These are phyloP conservation scores for Dentiscutata heterogama DNA, from an alignment of 371 early-diverging fungal species.

Conservation along the genomic window DNA sequence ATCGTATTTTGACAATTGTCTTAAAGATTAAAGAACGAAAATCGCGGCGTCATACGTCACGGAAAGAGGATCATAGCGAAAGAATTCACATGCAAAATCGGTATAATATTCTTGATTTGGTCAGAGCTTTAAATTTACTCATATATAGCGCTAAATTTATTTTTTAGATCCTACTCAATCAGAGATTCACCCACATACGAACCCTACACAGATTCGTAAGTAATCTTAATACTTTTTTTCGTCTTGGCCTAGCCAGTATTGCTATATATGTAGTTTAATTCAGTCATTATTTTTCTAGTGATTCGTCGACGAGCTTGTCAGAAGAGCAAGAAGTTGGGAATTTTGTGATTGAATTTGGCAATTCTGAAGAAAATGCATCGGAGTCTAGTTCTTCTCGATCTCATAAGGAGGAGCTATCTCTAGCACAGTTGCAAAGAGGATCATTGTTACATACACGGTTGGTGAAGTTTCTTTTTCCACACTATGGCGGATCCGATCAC, in stretches of 20 bases:
- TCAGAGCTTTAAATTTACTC: no score
- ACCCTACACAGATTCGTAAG: no score
- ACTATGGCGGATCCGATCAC: neutral
- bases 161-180: no score
- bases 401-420: neutral
- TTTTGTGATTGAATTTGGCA: slow-evolving; percentile 35
- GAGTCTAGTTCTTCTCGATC: neutral
- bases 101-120: no score
- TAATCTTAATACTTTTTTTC: no score
- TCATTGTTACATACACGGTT: slow-evolving; percentile 29
- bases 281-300: neutral
- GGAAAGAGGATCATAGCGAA: no score
- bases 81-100: no score
- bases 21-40: no score
- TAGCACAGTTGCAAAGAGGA: neutral
- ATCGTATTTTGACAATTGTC: no score
- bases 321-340: neutral
- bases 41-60: no score
- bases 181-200: no score
- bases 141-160: no score
- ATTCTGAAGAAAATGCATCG: neutral
- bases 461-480: slow-evolving; percentile 41
- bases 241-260: neutral
- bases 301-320: neutral
- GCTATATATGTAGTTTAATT: neutral